Percentiles rank a stretch among this genome's conserved stretches.
Conservation (phyloP, 2,329 filamentous ascomycete species). For the Trichoderma citrinoviride region DNA sequence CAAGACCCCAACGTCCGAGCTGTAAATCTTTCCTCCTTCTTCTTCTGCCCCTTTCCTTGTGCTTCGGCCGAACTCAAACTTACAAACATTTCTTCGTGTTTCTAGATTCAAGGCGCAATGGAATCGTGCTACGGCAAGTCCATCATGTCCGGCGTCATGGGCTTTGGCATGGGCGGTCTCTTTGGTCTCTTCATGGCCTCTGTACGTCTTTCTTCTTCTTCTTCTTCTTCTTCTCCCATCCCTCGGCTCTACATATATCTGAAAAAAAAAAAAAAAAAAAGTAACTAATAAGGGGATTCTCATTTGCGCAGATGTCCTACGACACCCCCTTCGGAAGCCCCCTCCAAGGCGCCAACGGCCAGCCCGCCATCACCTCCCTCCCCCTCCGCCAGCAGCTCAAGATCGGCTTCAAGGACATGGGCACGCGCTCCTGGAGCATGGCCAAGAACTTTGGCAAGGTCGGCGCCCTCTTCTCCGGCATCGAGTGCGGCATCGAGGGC, state of each 20-base stretch:
- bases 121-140: conserved; percentile 91
- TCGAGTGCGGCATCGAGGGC: conserved; percentile 94
- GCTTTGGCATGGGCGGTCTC: conserved; percentile 87
- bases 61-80: neutral
- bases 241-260: no score
- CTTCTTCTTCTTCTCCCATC: no score
- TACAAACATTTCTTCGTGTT: conserved; percentile 6
- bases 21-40: conserved; percentile 34
- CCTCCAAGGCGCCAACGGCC: conserved; percentile 38
- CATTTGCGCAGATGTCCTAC: conserved; percentile 98
- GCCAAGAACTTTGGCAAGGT: conserved; percentile 96
- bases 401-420: conserved; percentile 93
- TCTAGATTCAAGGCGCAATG: conserved; percentile 77
- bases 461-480: conserved; percentile 84
- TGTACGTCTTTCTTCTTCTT: conserved; percentile 54
- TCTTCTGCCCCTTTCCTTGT: neutral
- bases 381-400: conserved; percentile 81
- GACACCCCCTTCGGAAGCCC: conserved; percentile 76
- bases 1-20: conserved; percentile 54
- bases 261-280: no score
- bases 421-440: conserved; percentile 72
- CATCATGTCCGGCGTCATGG: conserved; percentile 85
- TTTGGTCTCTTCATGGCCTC: conserved; percentile 99
- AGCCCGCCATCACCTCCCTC: conserved; percentile 54
- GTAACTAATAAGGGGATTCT: no score